Conservation (phyloP, 225 moss, liverwort and hornwort species). For the Anthoceros angustus region DNA sequence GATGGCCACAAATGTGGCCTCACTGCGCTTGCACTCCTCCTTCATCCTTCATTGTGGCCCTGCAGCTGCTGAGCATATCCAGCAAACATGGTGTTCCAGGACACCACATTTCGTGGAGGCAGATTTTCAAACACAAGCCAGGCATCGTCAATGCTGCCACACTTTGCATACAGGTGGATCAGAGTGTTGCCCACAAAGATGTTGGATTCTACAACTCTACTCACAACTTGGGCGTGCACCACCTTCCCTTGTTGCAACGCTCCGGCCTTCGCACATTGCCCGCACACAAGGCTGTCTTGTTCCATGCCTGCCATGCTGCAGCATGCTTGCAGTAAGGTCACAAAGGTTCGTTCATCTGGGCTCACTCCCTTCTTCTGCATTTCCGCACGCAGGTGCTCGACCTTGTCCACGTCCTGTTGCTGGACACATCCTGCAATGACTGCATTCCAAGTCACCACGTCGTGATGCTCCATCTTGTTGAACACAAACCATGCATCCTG, state of each 20-base stretch:
- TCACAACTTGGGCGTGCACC: neutral
- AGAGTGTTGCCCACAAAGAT: neutral
- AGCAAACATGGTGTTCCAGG: neutral
- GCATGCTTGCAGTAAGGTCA: neutral
- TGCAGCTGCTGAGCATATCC: too few species aligned
- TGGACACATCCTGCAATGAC: neutral
- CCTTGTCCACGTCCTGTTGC: neutral
- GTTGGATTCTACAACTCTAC: neutral
- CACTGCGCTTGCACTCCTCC: too few species aligned
- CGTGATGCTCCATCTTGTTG: neutral
- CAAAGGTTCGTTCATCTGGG: neutral
- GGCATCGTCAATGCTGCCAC: constrained; percentile 1
- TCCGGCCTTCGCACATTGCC: neutral
- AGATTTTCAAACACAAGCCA: neutral
- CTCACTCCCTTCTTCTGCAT: neutral
- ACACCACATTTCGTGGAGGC: neutral
- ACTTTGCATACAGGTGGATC: neutral
- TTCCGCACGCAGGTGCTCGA: neutral
- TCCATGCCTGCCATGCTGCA: neutral
- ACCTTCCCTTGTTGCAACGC: neutral
- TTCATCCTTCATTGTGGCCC: too few species aligned
- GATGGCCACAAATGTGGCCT: too few species aligned
- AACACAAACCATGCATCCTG: neutral
- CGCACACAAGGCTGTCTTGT: neutral
- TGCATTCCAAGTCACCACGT: neutral